Evolutionary conservation across 2,329 filamentous ascomycete species (phyloP), one percentile per base, ranked within the genome.

Genomic region (Trichoderma harzianum): DNA sequence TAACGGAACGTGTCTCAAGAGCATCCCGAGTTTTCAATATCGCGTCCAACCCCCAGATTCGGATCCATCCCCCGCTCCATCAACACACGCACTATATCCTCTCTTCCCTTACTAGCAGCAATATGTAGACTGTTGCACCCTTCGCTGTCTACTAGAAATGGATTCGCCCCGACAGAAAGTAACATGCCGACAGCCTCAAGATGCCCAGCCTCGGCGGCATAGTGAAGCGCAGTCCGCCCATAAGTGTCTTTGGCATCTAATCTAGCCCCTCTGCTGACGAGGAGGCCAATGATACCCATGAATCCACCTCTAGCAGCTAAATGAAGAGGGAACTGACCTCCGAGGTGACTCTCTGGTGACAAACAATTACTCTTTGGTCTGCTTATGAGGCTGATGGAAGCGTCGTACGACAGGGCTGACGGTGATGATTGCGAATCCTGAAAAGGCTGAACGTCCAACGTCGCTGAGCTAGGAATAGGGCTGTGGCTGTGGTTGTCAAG

Each of bases 1-100:
- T 57, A 2, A 21, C 64, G 21, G 24, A 5, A 28, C 3, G 16
- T 58, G 12, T 26, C 64, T 30, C 24, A n/a, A 18, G 47, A 55
- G 34, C 8, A 36, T 62, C 66, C 60, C 7, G 66, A 62, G 10
- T 58, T 26, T n/a, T 69, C 66, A 36, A 62, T 36, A 28, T 69
- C 66, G 47, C 57, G 61, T 26, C 57, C 57, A 34, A 71, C 69
- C 34, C 62, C 69, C 16, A 65, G 61, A 51, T 71, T 71, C 3
- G 69, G 69, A 28, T 71, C 69, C 53, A 65, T 60, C 51, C 69
- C 69, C 16, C 51, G 61, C 14, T 71, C 69, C 61, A 71, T 71
- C 34, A 71, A 28, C 14, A 65, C 62, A 30, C 69, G 61, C 18
- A 71, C 69, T 28, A 71, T 71, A 36, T 71, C 61, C 14, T 71